phyloP scores from a whole-genome alignment of 106 monocot genomes.

The Cymbidium sinense region DNA sequence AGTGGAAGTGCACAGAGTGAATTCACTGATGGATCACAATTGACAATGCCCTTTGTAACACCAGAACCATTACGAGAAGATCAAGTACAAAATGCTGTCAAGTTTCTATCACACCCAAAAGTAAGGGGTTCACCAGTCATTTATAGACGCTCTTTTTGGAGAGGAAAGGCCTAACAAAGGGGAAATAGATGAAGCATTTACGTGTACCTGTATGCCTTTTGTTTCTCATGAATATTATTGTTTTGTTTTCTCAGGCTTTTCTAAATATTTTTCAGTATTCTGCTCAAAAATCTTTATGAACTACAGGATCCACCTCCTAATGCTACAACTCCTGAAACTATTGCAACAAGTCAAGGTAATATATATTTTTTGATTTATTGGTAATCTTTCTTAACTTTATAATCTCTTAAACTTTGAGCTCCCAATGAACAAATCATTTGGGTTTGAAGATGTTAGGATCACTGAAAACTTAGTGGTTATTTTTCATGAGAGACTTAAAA shows the following conservation, averaged over 20 bases:
- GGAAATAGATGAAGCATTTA: conserved; percentile 98
- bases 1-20: conserved; percentile 21
- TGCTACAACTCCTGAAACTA: conserved; percentile 34
- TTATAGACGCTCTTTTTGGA: conserved; percentile 90
- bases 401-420: not conserved
- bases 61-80: conserved; percentile 79
- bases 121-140: conserved; percentile 82
- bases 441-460: not conserved
- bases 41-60: conserved; percentile 27
- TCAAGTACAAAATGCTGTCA: conserved; percentile 94
- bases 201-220: conserved; percentile 77
- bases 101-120: conserved; percentile 91
- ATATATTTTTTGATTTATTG: conserved; percentile 4
- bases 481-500: not conserved
- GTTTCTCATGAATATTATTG: not conserved
- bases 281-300: conserved; percentile 8
- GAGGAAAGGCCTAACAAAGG: conserved; percentile 86
- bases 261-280: not conserved
- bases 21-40: conserved; percentile 24
- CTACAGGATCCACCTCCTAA: conserved; percentile 80
- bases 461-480: not conserved
- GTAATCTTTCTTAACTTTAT: not conserved
- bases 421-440: not conserved
- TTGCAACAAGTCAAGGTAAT: conserved; percentile 52
- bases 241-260: not conserved